A percentile compares a stretch with the other conserved stretches of the same genome.
These are phyloP conservation scores for Candida pseudocylindracea DNA, from an alignment of 1,139 yeast genomes.

Conservation along the genomic window DNA sequence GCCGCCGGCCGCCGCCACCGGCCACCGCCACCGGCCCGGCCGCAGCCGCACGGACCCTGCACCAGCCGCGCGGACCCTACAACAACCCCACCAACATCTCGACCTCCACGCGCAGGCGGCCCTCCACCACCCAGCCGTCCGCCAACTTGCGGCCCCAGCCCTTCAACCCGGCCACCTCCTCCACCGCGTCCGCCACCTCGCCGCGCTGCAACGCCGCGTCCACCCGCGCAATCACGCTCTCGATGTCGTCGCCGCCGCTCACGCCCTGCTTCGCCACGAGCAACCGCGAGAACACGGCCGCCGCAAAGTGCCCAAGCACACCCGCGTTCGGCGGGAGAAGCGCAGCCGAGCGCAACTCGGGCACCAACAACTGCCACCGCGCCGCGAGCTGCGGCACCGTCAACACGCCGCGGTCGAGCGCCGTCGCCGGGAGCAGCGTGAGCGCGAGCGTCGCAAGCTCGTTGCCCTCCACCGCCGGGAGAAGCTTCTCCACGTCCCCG, in stretches of 20 bases:
- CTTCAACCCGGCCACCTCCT: slow-evolving; percentile 71
- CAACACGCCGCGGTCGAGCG: slow-evolving; percentile 25
- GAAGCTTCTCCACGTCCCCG: slow-evolving; percentile 25
- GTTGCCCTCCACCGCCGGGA: slow-evolving; percentile 16
- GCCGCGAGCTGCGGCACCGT: slow-evolving; percentile 43
- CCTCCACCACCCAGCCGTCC: slow-evolving; percentile 76
- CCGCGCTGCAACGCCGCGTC: slow-evolving; percentile 56
- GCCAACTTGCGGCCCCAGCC: slow-evolving; percentile 91
- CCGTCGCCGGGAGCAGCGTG: slow-evolving; percentile 15
- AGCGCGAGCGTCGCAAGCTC: slow-evolving; percentile 18
- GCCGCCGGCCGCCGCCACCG: too few species aligned
- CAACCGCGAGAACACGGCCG: slow-evolving; percentile 53
- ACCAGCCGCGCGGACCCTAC: neutral
- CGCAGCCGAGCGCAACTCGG: slow-evolving; percentile 78
- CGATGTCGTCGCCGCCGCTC: slow-evolving; percentile 60
- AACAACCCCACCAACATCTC: slow-evolving; percentile 54
- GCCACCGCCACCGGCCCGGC: too few species aligned
- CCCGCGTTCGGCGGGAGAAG: slow-evolving; percentile 91
- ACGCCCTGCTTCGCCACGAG: slow-evolving; percentile 41
- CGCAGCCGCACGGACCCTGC: too few species aligned
- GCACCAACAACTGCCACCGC: slow-evolving; percentile 57
- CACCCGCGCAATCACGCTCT: slow-evolving; percentile 74
- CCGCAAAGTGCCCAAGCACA: slow-evolving; percentile 72
- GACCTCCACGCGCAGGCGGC: slow-evolving; percentile 73
- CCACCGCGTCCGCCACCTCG: slow-evolving; percentile 71